Base-by-base conservation (phyloP, 345 rosid species). In the Hibiscus trionum region DNA sequence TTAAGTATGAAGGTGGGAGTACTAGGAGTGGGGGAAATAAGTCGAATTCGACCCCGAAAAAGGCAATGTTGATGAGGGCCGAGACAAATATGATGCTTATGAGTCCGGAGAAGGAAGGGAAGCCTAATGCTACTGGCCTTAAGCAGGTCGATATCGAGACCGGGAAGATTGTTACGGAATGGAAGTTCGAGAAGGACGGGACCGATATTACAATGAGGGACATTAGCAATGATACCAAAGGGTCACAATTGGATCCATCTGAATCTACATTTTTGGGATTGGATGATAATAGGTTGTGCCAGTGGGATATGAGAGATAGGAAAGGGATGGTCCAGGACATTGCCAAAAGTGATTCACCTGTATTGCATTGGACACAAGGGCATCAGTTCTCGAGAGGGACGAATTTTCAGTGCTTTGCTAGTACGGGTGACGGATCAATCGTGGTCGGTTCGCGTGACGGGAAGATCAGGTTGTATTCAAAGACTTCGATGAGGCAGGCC, bases 1-100 rank as follows among this genome's bases (percentile, higher is more conserved):
- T 90, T 61, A 88, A 76, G 61, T 90, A 85, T 64, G 92, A 84
- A 66, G 1, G 71, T 71, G 90, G 87, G 39, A 72, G 69, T 42
- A 74, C 75, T 0, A 78, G 68, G 2, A 61, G 44, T 11, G 89
- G 79, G 24, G 63, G 74, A 3, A 79, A 78, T 73, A 63, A 52
- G 4, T 76, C 72, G 33, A 73, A 82, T 47, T 79, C 84, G 0
- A 88, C 96, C 2, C 95, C 95, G 0, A 88, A 86, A 73, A 94
- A 94, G 87, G 91, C 89, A 1, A 81, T 94, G 84, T 74, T 94
- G 53, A 94, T 94, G 98, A 87, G 95, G 72, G 98, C 87, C 1
- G 97, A 94, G 85, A 94, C 96, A 0, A 94, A 90, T 77, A 90
- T 91, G 96, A 91, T 94, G 98, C 83, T 94, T 59, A 91, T 88